Conservation (phyloP, 805 yeast genomes). For the Spathaspora passalidarum region DNA sequence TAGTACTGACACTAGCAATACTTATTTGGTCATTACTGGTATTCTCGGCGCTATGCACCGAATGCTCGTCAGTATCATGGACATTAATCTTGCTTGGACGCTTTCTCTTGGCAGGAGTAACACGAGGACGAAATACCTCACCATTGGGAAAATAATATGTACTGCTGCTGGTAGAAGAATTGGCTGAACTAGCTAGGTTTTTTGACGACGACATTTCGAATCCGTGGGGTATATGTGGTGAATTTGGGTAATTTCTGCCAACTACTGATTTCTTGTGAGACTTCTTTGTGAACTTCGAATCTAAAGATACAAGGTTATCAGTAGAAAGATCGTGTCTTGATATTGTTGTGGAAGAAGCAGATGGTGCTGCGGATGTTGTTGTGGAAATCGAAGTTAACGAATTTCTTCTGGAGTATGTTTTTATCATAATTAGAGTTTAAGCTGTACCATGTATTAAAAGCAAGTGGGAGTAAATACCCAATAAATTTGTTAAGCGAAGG, state of each 20-base stretch:
- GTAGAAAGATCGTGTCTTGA: constrained; percentile 32
- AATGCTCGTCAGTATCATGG: not conserved
- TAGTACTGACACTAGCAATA: not conserved
- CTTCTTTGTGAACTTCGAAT: constrained; percentile 37
- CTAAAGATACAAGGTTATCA: constrained; percentile 35
- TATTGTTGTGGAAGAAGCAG: not conserved
- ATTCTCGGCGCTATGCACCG: not conserved
- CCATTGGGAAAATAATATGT: constrained; percentile 51
- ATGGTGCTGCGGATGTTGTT: constrained; percentile 8
- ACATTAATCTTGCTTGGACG: constrained; percentile 27
- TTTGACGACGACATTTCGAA: no score
- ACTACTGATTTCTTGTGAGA: constrained; percentile 22
- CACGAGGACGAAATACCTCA: constrained; percentile 49
- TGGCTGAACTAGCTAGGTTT: not conserved
- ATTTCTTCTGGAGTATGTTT: constrained; percentile 23
- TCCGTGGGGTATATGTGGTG: no score
- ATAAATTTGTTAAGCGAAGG: no score
- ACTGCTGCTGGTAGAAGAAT: not conserved
- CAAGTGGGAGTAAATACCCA: no score
- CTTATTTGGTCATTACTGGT: not conserved
- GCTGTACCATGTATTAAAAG: not conserved
- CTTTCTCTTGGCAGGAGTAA: constrained; percentile 35
- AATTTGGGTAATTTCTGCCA: not conserved
- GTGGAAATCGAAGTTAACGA: constrained; percentile 31
- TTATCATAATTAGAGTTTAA: not conserved